Percentiles rank a stretch among this genome's conserved stretches.
These are phyloP conservation scores for Niebla homalea DNA, from an alignment of 495 filamentous ascomycete genomes.

Conservation along the genomic window DNA sequence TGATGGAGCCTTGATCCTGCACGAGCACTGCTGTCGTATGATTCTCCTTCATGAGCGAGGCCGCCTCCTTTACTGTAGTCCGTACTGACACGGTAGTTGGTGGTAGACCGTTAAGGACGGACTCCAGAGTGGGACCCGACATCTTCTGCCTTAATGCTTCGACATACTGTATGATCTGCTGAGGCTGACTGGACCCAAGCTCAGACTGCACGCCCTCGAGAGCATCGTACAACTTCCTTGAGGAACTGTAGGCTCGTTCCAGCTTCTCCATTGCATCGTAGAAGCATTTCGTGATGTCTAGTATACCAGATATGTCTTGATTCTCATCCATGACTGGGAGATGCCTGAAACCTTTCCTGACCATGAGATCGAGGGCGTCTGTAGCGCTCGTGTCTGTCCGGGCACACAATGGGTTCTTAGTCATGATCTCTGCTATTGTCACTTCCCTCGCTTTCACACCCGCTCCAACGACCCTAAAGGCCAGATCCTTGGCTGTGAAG, in stretches of 20 bases:
- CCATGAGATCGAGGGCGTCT: constrained; percentile 94
- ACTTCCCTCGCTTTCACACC: constrained; percentile 84
- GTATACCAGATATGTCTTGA: constrained; percentile 93
- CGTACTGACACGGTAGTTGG: constrained; percentile 90
- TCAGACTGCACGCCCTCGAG: constrained; percentile 98
- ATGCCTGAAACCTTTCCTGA: constrained; percentile 94
- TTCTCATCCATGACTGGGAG: constrained; percentile 99
- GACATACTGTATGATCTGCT: constrained; percentile 98
- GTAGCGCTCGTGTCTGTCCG: constrained; percentile 96
- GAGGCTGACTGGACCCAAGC: constrained; percentile 86
- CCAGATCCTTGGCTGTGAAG: constrained; percentile 97
- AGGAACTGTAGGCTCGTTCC: constrained; percentile 92
- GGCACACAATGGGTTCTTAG: constrained; percentile 94
- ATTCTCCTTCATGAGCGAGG: constrained; percentile 91
- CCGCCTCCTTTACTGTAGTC: constrained; percentile 91
- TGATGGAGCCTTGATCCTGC: constrained; percentile 93
- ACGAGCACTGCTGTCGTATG: constrained; percentile 94
- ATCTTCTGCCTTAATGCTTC: constrained; percentile 91
- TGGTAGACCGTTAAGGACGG: constrained; percentile 79
- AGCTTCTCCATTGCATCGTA: constrained; percentile 99
- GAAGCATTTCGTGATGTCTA: constrained; percentile 99
- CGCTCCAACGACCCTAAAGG: constrained; percentile 86
- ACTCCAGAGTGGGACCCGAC: constrained; percentile 94
- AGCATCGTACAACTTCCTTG: constrained; percentile 89
- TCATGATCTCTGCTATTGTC: constrained; percentile 98